Conservation (phyloP, 2,329 filamentous ascomycete genomes). For the Calonectria pteridis region DNA sequence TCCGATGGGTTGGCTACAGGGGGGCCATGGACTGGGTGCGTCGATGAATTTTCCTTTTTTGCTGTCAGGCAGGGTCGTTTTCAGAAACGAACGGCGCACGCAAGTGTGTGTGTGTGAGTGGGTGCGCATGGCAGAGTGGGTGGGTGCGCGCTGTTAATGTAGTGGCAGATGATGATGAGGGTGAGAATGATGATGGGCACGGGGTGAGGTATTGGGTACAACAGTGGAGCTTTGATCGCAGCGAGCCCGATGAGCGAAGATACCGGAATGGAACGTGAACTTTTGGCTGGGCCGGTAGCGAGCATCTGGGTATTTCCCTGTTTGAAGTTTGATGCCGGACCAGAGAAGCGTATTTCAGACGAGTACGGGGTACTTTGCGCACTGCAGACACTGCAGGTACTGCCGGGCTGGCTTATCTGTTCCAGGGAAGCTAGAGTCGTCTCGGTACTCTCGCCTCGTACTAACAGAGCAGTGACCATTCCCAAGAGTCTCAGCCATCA, state of each 20-base stretch:
- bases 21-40: background rate
- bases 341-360: background rate
- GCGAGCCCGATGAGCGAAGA: background rate
- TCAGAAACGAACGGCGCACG: slow-evolving; percentile 10
- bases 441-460: background rate
- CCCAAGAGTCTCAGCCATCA: slow-evolving; percentile 12
- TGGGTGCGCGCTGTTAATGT: background rate
- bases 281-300: background rate
- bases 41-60: slow-evolving; percentile 2
- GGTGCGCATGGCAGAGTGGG: background rate
- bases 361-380: background rate
- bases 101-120: background rate
- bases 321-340: background rate
- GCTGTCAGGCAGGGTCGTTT: background rate
- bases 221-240: background rate
- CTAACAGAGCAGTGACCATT: slow-evolving; percentile 3
- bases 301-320: background rate
- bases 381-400: background rate
- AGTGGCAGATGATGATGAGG: background rate
- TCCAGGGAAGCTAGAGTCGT: background rate
- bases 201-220: background rate
- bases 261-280: background rate
- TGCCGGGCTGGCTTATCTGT: background rate
- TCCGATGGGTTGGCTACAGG: background rate
- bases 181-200: background rate